phyloP scores from a whole-genome alignment of 352 stramenopile genomes.

The Pythium phragmitis region DNA sequence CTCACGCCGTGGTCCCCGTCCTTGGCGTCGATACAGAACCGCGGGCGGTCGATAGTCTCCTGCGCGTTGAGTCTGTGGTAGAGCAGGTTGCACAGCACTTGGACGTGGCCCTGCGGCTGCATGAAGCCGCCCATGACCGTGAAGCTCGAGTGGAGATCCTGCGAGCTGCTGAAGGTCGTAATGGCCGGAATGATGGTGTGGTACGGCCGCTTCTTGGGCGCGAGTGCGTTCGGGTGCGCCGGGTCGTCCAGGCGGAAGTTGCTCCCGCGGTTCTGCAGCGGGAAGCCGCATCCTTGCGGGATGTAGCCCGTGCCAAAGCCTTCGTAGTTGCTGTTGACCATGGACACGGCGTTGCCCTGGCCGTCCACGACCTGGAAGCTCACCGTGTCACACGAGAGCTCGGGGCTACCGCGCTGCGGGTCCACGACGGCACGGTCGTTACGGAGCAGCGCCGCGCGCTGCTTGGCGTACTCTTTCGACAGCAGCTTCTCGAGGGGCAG shows the following conservation, averaged over 20 bases:
- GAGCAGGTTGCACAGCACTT: conserved; percentile 92
- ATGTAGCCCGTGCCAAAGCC: conserved; percentile 96
- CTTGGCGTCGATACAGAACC: conserved; percentile 91
- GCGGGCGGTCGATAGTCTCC: conserved; percentile 90
- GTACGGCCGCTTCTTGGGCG: conserved; percentile 93
- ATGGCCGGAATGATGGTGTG: conserved; percentile 98
- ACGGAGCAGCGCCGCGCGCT: conserved; percentile 46
- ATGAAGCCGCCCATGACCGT: conserved; percentile 93
- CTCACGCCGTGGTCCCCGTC: conserved; percentile 66
- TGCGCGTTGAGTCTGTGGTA: conserved; percentile 81
- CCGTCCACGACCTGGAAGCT: conserved; percentile 96
- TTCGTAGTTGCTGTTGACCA: conserved; percentile 98
- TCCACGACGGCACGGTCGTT: conserved; percentile 49
- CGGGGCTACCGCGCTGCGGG: conserved; percentile 53
- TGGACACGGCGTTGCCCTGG: conserved; percentile 94
- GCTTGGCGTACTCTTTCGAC: conserved; percentile 65
- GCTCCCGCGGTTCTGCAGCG: conserved; percentile 95
- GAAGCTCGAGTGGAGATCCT: conserved; percentile 92
- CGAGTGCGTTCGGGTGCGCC: conserved; percentile 92
- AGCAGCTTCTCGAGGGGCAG: conserved; percentile 77
- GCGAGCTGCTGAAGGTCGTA: conserved; percentile 81
- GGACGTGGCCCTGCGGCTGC: conserved; percentile 96
- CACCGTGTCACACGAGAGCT: conserved; percentile 88
- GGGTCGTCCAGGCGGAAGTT: conserved; percentile 90
- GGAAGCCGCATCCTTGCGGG: conserved; percentile 92